Base-by-base conservation (phyloP, 768 basidiomycete species). In the Leccinum olivaceopallidum region DNA sequence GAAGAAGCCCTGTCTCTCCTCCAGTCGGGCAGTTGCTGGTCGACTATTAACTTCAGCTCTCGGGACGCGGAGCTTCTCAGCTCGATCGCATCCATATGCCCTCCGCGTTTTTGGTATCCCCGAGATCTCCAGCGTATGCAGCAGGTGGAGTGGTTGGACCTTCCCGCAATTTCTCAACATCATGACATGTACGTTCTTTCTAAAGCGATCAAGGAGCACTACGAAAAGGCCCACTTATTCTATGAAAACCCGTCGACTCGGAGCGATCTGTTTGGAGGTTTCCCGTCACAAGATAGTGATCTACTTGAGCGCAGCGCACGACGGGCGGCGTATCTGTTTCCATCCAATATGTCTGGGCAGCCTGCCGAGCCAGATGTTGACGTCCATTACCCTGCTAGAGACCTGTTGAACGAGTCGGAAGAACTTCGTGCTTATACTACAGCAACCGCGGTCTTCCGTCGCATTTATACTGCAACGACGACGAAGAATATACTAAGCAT, bases 1-100 rank as follows among this genome's bases (percentile, higher is more conserved):
- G 75, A 80, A 37, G 75, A 82, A 51, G 81, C 81, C 0, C 64
- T 82, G 6, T 61, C 69, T 20, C 65, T 77, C 39, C 66, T 84
- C 50, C 61, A 58, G 5, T 80, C 78, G 0, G 76, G 79, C 9
- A 61, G 69, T 10, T 76, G 69, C 26, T 67, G 64, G 20, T 81
- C 82, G 0, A 79, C 80, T 53, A 74, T 76, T 67, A 63, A 63
- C 12, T 66, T 81, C 6, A 55, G 60, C 9, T 0, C 50, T 7
- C 62, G 65, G 4, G 75, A 80, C 18, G 51, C 65, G 2, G 55
- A 63, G 10, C 67, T 80, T 39, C 62, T 83, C 18, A 54, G 59
- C 5, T 57, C 63, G 24, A 79, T 83, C 22, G 62, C 63, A 6
- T 54, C 63, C 6, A 60, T 81, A 18, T 72, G 71, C 5, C 76